Evolutionary conservation across 768 basidiomycete species (phyloP).

Genomic region (Suillus lakei): DNA sequence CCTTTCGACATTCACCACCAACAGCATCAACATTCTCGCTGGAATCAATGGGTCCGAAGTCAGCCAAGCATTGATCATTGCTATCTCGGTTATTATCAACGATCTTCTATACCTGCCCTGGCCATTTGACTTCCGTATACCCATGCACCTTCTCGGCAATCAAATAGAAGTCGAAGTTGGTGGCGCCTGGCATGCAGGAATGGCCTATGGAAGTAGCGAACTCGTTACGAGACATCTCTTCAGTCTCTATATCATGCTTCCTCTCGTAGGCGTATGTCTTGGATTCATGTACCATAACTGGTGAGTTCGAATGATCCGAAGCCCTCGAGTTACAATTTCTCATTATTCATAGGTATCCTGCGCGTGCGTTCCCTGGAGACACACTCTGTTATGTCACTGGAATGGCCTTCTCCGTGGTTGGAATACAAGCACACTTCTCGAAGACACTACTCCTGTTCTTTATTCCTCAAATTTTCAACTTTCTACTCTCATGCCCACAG

Average conservation of each 20-base stretch:
- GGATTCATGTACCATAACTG: constrained; percentile 97
- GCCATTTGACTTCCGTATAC: constrained; percentile 75
- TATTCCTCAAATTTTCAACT: constrained; percentile 98
- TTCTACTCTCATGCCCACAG: constrained; percentile 92
- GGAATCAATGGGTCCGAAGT: constrained; percentile 98
- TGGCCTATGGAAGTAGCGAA: constrained; percentile 84
- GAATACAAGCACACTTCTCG: constrained; percentile 96
- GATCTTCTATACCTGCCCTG: constrained; percentile 94
- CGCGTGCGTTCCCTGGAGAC: constrained; percentile 93
- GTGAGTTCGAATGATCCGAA: constrained; percentile 48
- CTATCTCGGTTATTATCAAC: constrained; percentile 87
- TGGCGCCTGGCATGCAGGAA: constrained; percentile 81
- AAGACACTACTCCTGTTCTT: constrained; percentile 97
- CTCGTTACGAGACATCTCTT: constrained; percentile 94
- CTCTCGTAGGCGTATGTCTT: constrained; percentile 86
- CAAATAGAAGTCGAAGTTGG: constrained; percentile 73
- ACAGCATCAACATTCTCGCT: constrained; percentile 98
- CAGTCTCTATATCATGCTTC: constrained; percentile 96
- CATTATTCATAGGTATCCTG: constrained; percentile 78
- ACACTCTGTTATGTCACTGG: constrained; percentile 97
- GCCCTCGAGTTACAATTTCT: neutral
- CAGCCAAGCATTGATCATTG: constrained; percentile 90
- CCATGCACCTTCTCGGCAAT: constrained; percentile 69
- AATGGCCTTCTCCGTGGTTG: constrained; percentile 98
- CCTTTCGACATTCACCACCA: constrained; percentile 95